These are phyloP conservation scores for Monosporascus sp. DNA, from an alignment of 2,329 filamentous ascomycete genomes.

Conservation along the genomic window DNA sequence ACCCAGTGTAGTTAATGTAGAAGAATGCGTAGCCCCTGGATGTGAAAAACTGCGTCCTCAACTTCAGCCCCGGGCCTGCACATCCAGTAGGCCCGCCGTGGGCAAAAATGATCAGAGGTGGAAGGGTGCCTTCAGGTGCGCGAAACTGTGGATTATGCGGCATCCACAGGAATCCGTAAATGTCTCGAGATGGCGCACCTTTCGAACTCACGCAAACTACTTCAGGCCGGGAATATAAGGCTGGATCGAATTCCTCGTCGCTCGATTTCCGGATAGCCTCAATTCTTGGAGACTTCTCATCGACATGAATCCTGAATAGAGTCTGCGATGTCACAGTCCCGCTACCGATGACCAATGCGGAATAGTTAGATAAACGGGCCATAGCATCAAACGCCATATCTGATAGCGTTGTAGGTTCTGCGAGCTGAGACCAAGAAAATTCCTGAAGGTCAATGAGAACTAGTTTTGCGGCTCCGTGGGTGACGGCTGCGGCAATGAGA, in stretches of 20 bases:
- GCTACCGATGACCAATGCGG: slow-evolving; percentile 33
- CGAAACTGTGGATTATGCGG: slow-evolving; percentile 41
- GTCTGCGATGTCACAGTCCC: slow-evolving; percentile 13
- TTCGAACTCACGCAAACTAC: slow-evolving; percentile 25
- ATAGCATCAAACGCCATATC: slow-evolving; percentile 30
- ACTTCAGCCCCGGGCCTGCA: slow-evolving; percentile 35
- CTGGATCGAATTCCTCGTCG: too few relatives aligned
- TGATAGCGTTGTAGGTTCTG: slow-evolving; percentile 20
- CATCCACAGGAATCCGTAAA: slow-evolving; percentile 43
- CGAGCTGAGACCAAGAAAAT: too few relatives aligned
- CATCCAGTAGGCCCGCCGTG: slow-evolving; percentile 49
- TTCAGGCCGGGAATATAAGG: slow-evolving; percentile 13
- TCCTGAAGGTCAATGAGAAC: too few relatives aligned
- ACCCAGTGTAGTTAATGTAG: slow-evolving; percentile 45
- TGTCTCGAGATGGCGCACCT: slow-evolving; percentile 18
- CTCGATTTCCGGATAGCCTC: too few relatives aligned
- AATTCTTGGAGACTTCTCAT: too few relatives aligned
- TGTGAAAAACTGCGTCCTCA: slow-evolving; percentile 46
- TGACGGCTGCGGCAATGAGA: too few relatives aligned
- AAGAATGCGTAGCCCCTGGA: slow-evolving; percentile 48
- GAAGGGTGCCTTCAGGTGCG: slow-evolving; percentile 31
- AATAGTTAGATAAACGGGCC: slow-evolving; percentile 26
- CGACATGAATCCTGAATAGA: too few relatives aligned
- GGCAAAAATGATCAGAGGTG: slow-evolving; percentile 43
- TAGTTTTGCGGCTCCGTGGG: too few relatives aligned